Evolutionary conservation across 1,284 basidiomycete genomes (phyloP).

Genomic region (Malassezia arunalokei): DNA sequence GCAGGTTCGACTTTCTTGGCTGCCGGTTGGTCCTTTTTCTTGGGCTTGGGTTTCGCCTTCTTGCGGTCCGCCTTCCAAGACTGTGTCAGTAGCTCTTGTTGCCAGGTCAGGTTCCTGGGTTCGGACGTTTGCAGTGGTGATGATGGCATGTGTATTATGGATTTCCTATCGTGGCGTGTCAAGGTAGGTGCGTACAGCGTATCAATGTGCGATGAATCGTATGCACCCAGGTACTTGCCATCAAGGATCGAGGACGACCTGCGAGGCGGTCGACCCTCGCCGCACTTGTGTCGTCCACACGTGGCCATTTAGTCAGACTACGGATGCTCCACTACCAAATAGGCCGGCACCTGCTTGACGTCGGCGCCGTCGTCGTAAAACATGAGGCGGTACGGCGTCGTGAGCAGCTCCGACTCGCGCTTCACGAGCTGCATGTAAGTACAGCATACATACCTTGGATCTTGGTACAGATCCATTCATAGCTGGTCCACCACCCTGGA

Average conservation of each 20-base stretch:
- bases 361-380: slow-evolving; percentile 44
- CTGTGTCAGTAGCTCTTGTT: slow-evolving; percentile 10
- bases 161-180: neutral
- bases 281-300: neutral
- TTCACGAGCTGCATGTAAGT: slow-evolving; percentile 16
- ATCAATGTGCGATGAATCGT: neutral
- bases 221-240: neutral
- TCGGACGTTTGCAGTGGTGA: neutral
- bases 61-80: slow-evolving; percentile 3
- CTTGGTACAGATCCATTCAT: slow-evolving; percentile 18
- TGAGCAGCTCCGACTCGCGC: slow-evolving; percentile 30
- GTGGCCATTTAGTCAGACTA: slow-evolving; percentile 11
- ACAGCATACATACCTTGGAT: slow-evolving; percentile 15
- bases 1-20: neutral
- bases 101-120: slow-evolving; percentile 9
- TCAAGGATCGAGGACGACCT: neutral
- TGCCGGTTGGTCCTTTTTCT: neutral
- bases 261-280: neutral
- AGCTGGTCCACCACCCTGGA: slow-evolving; percentile 38
- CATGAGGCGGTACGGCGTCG: slow-evolving; percentile 35
- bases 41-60: slow-evolving; percentile 2
- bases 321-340: slow-evolving; percentile 38
- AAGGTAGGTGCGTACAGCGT: neutral
- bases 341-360: slow-evolving; percentile 37
- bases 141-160: neutral